Percentiles rank a stretch among this genome's conserved stretches.
phyloP scores from a whole-genome alignment of 352 stramenopile genomes.

The Pythium apleroticum region DNA sequence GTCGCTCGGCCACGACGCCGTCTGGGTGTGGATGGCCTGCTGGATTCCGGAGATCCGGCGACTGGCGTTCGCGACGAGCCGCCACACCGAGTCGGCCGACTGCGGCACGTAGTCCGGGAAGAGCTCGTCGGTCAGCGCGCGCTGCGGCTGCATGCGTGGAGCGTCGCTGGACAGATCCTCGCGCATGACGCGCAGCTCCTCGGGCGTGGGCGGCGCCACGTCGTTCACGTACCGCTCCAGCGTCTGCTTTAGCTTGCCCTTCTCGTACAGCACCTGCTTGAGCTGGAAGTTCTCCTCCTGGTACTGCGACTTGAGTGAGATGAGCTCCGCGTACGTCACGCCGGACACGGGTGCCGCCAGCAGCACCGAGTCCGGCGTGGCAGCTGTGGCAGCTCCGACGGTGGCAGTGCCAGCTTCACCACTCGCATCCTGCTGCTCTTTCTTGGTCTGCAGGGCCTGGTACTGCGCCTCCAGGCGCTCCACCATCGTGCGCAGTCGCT shows the following conservation, averaged over 20 bases:
- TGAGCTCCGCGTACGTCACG: constrained; percentile 30
- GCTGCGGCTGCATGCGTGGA: neutral
- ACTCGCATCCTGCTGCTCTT: constrained; percentile 16
- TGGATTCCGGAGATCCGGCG: constrained; percentile 18
- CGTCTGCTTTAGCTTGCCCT: constrained; percentile 36
- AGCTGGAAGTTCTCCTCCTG: constrained; percentile 35
- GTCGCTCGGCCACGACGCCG: neutral
- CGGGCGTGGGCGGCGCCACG: constrained; percentile 20
- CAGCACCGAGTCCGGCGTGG: neutral
- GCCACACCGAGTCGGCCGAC: constrained; percentile 25
- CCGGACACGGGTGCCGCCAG: constrained; percentile 23
- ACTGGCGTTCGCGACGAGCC: constrained; percentile 25
- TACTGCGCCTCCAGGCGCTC: constrained; percentile 45
- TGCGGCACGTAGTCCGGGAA: constrained; percentile 14
- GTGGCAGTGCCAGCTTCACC: neutral
- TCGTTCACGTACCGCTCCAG: constrained; percentile 33
- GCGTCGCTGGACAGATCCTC: constrained; percentile 12
- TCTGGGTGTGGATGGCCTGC: constrained; percentile 12
- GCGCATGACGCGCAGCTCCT: constrained; percentile 14
- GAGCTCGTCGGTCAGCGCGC: neutral
- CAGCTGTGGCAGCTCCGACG: neutral
- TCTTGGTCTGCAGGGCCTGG: constrained; percentile 21
- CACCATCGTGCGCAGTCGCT: constrained; percentile 43
- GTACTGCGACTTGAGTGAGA: constrained; percentile 32
- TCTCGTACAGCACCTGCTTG: constrained; percentile 34